Base-by-base conservation (phyloP, 805 yeast genomes). In the Candida rishiriensis region DNA sequence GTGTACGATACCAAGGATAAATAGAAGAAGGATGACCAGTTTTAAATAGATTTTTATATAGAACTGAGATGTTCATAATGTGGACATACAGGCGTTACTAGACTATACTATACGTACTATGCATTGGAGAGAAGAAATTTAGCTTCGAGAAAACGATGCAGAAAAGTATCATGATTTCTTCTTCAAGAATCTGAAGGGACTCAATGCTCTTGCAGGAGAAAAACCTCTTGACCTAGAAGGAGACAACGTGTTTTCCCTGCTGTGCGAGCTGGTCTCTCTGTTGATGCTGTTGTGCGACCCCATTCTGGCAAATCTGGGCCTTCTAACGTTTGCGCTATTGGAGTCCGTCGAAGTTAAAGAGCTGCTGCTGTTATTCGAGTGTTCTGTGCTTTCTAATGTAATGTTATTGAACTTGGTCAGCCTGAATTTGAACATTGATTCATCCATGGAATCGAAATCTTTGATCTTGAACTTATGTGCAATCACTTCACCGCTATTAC, bases 1-100 rank as follows among this genome's bases (percentile, higher is more conserved):
- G 76, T 83, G 16, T 76, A 85, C 68, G 97, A 90, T 59, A 84
- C 91, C 1, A 74, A 65, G 40, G 78, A 76, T 18, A 55, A 48
- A 48, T 56, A 51, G 43, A 15, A 14, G 9, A 33, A 13, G 3
- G 9, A 33, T 18, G 3, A 14, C 26, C 29, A 10, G 7, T 15
- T 10, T 29, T 16, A 9, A 16, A 34, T 34, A 8, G 29, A 6
- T 21, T 15, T 26, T 14, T 32, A 21, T 9, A 18, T 31, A 12
- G 18, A 30, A n/a, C 6, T 28, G n/a, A 13, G 21, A 16, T 28
- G n/a, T 14, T 11, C 28, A 16, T 17, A 31, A 5, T 14, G 13
- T 29, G 31, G n/a, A 18, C 11, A 29, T 10, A 37, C 10, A 17
- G n/a, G n/a, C 10, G 14, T 10, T 1, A 30, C n/a, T 3, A 17